These are phyloP conservation scores for Salix viminalis DNA, from an alignment of 345 rosid species.

Conservation along the genomic window DNA sequence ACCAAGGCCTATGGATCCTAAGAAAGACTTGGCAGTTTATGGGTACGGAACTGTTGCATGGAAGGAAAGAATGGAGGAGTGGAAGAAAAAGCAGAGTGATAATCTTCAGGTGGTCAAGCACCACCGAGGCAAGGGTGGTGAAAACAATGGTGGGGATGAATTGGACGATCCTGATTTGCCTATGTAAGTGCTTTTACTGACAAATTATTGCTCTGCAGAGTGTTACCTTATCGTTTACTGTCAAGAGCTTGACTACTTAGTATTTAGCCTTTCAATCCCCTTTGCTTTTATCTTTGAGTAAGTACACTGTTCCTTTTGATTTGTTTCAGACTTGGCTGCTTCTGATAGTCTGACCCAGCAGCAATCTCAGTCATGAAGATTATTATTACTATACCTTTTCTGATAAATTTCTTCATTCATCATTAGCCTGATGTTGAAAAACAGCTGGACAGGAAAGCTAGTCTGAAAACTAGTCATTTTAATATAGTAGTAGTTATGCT, in stretches of 20 bases:
- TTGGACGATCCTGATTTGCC: constrained; percentile 68
- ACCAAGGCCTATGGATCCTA: constrained; percentile 82
- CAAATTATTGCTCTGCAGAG: background rate
- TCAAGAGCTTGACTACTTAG: background rate
- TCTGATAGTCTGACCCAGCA: background rate
- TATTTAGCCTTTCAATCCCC: background rate
- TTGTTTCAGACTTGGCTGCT: background rate
- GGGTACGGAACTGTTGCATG: constrained; percentile 94
- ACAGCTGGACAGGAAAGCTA: background rate
- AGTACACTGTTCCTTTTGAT: background rate
- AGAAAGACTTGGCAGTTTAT: constrained; percentile 74
- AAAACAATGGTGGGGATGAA: constrained; percentile 35
- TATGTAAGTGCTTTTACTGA: constrained; percentile 38
- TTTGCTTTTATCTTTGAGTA: background rate
- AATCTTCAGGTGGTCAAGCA: constrained; percentile 66
- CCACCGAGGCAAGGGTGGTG: constrained; percentile 35
- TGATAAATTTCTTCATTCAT: background rate
- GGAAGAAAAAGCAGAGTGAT: constrained; percentile 73
- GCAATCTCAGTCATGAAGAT: background rate
- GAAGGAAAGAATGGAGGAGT: constrained; percentile 86
- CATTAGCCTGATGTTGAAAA: background rate
- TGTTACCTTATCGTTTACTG: background rate
- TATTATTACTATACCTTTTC: background rate
- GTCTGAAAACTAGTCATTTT: background rate
- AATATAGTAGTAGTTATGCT: background rate